Evolutionary conservation across 306 rosid species (phyloP).

Genomic region (Sicyos edulis): DNA sequence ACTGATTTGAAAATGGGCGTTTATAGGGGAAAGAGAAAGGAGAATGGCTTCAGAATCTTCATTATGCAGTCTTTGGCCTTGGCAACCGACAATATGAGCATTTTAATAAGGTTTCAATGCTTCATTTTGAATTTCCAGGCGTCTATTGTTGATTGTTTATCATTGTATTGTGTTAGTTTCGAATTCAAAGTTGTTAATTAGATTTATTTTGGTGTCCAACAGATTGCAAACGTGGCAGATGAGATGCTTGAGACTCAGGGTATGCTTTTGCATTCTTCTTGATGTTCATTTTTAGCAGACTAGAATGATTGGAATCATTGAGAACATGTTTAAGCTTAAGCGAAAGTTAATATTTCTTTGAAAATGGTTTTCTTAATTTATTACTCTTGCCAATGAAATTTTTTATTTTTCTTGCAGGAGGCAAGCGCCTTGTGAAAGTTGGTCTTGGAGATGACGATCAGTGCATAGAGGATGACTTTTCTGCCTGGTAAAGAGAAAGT

Average conservation of each 20-base stretch:
- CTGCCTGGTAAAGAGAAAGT: constrained; percentile 71
- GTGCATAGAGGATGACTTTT: constrained; percentile 72
- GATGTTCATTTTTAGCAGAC: not conserved
- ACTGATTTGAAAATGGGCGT: constrained; percentile 22
- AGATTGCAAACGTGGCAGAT: constrained; percentile 71
- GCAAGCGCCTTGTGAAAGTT: constrained; percentile 61
- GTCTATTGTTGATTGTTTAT: not conserved
- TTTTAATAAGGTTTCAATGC: constrained; percentile 73
- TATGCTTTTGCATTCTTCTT: constrained; percentile 22
- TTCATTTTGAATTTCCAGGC: constrained; percentile 1
- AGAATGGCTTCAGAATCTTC: constrained; percentile 70
- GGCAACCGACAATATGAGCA: constrained; percentile 98
- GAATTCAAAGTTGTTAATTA: not conserved
- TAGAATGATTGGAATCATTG: not conserved
- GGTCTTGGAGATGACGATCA: constrained; percentile 68
- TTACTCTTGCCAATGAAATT: constrained; percentile 1
- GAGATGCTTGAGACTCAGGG: constrained; percentile 65
- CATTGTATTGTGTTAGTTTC: not conserved
- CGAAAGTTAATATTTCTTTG: not conserved
- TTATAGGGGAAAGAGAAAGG: constrained; percentile 73
- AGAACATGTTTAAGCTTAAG: not conserved
- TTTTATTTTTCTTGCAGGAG: constrained; percentile 50
- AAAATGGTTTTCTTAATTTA: not conserved
- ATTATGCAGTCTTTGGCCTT: constrained; percentile 87
- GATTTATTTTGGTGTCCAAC: constrained; percentile 23